Percentiles rank a stretch among this genome's conserved stretches.
phyloP scores from a whole-genome alignment of 331 rosid species.

The Telfairia occidentalis region DNA sequence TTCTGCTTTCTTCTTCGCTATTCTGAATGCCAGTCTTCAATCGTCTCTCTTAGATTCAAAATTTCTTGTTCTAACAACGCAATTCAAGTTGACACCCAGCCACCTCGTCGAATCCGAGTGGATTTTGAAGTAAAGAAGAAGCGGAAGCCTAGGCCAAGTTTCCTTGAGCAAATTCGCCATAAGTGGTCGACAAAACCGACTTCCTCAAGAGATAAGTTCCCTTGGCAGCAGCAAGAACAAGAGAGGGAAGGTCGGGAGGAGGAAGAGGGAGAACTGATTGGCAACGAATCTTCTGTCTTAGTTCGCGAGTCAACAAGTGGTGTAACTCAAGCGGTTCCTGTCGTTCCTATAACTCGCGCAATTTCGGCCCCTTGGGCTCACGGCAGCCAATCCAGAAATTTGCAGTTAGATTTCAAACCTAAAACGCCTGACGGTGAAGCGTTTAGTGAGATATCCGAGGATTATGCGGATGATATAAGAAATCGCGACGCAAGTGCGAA shows the following conservation, averaged over 20 bases:
- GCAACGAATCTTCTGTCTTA: slow-evolving; percentile 8
- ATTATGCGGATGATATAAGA: background rate
- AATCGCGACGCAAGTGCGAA: slow-evolving; percentile 12
- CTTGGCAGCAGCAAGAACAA: slow-evolving; percentile 67
- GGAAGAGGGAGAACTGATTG: slow-evolving; percentile 1
- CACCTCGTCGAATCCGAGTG: slow-evolving; percentile 32
- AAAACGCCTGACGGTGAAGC: background rate
- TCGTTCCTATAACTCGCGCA: slow-evolving; percentile 24
- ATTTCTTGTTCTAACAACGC: slow-evolving; percentile 40
- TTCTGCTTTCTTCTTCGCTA: slow-evolving; percentile 27
- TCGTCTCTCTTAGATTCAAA: slow-evolving; percentile 25
- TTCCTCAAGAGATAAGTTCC: slow-evolving; percentile 51
- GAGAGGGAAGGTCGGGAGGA: background rate
- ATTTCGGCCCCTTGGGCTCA: slow-evolving; percentile 62
- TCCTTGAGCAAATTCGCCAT: slow-evolving; percentile 51
- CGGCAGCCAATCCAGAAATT: slow-evolving; percentile 20
- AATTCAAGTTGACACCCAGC: slow-evolving; percentile 26
- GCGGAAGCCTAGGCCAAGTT: slow-evolving; percentile 61
- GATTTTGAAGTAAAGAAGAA: slow-evolving; percentile 31
- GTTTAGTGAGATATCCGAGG: slow-evolving; percentile 5
- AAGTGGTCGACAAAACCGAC: slow-evolving; percentile 63
- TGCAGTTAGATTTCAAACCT: slow-evolving; percentile 20
- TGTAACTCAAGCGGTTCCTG: slow-evolving; percentile 16
- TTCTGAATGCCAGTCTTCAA: slow-evolving; percentile 7
- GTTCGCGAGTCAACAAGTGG: background rate